Conservation (phyloP, 176 grass and related monocot species). For the Carex myosuroides region DNA sequence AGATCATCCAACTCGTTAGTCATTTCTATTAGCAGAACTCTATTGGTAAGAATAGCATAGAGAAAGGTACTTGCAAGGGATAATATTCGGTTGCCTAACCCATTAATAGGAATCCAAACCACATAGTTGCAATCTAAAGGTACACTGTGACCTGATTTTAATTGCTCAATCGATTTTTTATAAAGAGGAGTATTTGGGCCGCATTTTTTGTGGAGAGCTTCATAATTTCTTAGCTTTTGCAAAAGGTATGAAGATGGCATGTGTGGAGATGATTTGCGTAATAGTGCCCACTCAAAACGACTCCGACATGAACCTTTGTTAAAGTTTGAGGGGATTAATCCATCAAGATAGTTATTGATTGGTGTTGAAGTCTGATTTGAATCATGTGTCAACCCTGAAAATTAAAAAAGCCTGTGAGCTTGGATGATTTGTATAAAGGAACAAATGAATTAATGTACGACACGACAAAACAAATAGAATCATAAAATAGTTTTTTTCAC, state of each 20-base stretch:
- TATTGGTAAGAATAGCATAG: conserved; percentile 50
- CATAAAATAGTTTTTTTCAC: neutral
- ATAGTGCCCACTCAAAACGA: conserved; percentile 9
- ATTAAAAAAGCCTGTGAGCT: neutral
- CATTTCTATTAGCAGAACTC: conserved; percentile 31
- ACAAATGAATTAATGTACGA: no score
- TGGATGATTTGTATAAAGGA: no score
- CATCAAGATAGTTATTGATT: conserved; percentile 33
- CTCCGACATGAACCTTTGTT: conserved; percentile 39
- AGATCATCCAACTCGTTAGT: conserved; percentile 35
- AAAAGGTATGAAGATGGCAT: conserved; percentile 33
- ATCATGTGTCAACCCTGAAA: conserved; percentile 3
- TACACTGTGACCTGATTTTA: conserved; percentile 18
- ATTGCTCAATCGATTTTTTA: conserved; percentile 21
- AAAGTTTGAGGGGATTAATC: conserved; percentile 10
- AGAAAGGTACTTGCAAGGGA: conserved; percentile 36
- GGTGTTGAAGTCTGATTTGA: neutral
- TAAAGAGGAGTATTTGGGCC: conserved; percentile 42
- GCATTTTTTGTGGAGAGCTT: conserved; percentile 44
- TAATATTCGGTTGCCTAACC: conserved; percentile 58
- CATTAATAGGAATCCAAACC: conserved; percentile 37
- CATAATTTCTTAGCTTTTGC: conserved; percentile 41
- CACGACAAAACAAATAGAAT: neutral
- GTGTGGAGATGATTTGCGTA: conserved; percentile 27
- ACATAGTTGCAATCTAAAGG: conserved; percentile 38